phyloP scores from a whole-genome alignment of 176 grass and related monocot species.

The Hordeum vulgare region DNA sequence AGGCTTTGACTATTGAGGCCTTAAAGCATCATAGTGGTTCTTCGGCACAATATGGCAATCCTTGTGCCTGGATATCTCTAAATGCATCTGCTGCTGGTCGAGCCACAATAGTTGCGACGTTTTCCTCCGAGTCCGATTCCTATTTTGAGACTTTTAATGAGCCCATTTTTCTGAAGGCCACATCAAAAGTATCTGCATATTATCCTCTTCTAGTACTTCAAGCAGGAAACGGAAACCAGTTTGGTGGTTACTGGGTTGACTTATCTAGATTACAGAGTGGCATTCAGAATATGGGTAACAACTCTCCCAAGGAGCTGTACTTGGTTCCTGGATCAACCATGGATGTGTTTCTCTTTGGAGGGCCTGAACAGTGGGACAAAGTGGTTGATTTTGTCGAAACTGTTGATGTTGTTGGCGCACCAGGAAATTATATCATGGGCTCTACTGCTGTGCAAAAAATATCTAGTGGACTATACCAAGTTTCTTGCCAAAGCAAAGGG shows the following conservation, averaged over 20 bases:
- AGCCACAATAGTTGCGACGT: slow-evolving; percentile 64
- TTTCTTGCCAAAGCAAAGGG: slow-evolving; percentile 69
- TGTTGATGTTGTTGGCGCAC: slow-evolving; percentile 51
- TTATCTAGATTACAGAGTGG: slow-evolving; percentile 38
- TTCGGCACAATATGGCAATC: slow-evolving; percentile 37
- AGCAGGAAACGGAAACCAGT: slow-evolving; percentile 67
- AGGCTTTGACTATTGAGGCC: slow-evolving; percentile 9
- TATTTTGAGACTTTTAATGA: slow-evolving; percentile 42
- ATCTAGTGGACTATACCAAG: slow-evolving; percentile 47
- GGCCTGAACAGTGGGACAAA: slow-evolving; percentile 78
- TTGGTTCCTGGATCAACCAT: slow-evolving; percentile 90
- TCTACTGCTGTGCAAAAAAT: slow-evolving; percentile 52
- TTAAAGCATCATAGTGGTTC: slow-evolving; percentile 20
- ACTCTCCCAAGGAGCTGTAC: slow-evolving; percentile 60
- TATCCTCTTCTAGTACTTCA: slow-evolving; percentile 77
- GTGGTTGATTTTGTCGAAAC: slow-evolving; percentile 73
- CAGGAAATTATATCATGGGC: slow-evolving; percentile 22
- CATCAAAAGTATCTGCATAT: slow-evolving; percentile 67
- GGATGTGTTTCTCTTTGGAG: slow-evolving; percentile 79
- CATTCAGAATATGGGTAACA: slow-evolving; percentile 36
- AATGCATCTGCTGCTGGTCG: slow-evolving; percentile 59
- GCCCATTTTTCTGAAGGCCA: slow-evolving; percentile 60
- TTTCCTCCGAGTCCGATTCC: slow-evolving; percentile 51
- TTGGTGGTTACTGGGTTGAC: slow-evolving; percentile 93
- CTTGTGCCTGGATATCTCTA: slow-evolving; percentile 71